Evolutionary conservation across 345 rosid species (phyloP), one percentile per base, ranked within the genome.

Genomic region (Sonneratia caseolaris): DNA sequence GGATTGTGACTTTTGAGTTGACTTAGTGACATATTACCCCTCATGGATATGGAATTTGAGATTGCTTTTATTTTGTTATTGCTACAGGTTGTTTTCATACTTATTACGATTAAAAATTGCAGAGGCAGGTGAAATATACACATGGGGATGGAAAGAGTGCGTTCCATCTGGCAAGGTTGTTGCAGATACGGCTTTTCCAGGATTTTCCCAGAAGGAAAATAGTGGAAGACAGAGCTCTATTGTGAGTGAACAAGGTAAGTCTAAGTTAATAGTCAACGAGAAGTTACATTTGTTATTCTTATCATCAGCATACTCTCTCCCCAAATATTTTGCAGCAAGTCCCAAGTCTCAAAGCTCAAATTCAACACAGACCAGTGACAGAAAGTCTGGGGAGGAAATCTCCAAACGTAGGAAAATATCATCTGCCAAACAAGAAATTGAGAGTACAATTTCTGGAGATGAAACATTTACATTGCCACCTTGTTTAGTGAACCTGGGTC

Each of bases 131-230:
- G 98, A 88, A 75, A 81, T 81, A 18, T 90, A 85, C 76, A 80
- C 96, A 21, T 92, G 96, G 98, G 98, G 96, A n/a, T 92, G 98
- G 98, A 92, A 85, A 74, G 96, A 92, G 72, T 90, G 98, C 71
- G 85, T 90, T 48, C 98, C 95, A 61, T 84, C 83, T 7, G 78
- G 79, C 55, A 85, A 85, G 71, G 36, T 75, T 22, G 43, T 73
- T 3, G 73, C 67, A 27, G 85, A 84, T 77, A 53, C 68, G 49
- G 75, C 78, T 74, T 53, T 69, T 7, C 81, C 74, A 15, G 88
- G 84, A 68, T 72, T 76, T 73, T 49, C 77, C n/a, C 81, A 68
- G 19, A 87, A 84, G 76, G 88, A 87, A 57, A 49, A 38, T 64
- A 32, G 59, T 68, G 81, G 76, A 15, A 87, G 84, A 76, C 87